phyloP scores from a whole-genome alignment of 768 basidiomycete genomes.

The Hericium erinaceus region DNA sequence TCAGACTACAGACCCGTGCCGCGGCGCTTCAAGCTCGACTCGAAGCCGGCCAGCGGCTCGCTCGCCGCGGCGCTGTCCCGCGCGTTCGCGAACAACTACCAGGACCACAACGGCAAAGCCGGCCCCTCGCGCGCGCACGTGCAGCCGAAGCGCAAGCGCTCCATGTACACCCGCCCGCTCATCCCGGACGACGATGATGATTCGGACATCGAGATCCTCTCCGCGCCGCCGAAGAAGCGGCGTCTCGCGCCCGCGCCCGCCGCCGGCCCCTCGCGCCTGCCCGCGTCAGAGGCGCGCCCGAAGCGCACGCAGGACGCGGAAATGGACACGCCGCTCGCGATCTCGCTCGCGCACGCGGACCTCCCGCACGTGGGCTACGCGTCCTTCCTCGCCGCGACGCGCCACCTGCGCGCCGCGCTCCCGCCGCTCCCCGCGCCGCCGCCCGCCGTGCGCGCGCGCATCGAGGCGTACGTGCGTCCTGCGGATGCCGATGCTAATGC shows the following conservation, averaged over 20 bases:
- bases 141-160: too few relatives aligned
- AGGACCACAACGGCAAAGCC: not conserved
- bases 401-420: not conserved
- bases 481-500: too few relatives aligned
- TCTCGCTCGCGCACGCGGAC: not conserved
- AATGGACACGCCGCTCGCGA: too few relatives aligned
- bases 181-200: too few relatives aligned
- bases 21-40: not conserved
- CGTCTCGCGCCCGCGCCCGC: not conserved
- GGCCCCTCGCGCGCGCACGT: not conserved
- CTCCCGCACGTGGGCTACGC: not conserved
- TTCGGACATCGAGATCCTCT: too few relatives aligned
- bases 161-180: too few relatives aligned
- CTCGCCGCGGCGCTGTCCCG: not conserved
- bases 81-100: conserved; percentile 3
- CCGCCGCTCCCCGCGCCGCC: too few relatives aligned
- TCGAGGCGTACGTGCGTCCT: too few relatives aligned
- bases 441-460: too few relatives aligned
- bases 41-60: not conserved
- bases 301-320: too few relatives aligned
- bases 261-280: not conserved
- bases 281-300: too few relatives aligned
- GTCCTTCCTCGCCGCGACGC: not conserved
- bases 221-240: not conserved
- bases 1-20: not conserved